phyloP scores from a whole-genome alignment of 768 basidiomycete genomes.

The Hericium alpestre region DNA sequence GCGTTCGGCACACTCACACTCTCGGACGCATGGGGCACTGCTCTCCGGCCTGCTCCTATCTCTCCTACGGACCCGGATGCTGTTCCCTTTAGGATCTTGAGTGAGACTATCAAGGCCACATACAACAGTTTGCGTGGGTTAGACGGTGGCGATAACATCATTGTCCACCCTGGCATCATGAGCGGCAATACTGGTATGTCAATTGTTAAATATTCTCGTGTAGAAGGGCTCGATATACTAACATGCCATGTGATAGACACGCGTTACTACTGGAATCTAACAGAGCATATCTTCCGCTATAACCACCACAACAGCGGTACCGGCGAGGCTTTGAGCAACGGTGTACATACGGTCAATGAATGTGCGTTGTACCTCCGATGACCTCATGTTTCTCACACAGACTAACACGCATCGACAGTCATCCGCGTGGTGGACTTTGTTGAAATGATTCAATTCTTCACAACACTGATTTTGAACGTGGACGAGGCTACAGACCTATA shows the following conservation, averaged over 20 bases:
- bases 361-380: slow-evolving; percentile 27
- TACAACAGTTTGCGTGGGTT: slow-evolving; percentile 22
- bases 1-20: slow-evolving; percentile 28
- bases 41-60: slow-evolving; percentile 31
- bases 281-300: slow-evolving; percentile 10
- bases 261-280: slow-evolving; percentile 9
- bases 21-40: slow-evolving; percentile 24
- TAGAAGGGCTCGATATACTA: not conserved
- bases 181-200: slow-evolving; percentile 26
- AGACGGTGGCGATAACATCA: slow-evolving; percentile 15
- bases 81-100: slow-evolving; percentile 28
- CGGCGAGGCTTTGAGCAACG: slow-evolving; percentile 22
- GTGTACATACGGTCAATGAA: slow-evolving; percentile 68
- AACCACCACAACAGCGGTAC: slow-evolving; percentile 12
- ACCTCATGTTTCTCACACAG: not conserved
- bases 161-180: slow-evolving; percentile 31
- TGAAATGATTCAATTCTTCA: slow-evolving; percentile 59
- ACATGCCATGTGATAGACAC: slow-evolving; percentile 5
- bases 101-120: slow-evolving; percentile 32
- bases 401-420: slow-evolving; percentile 22
- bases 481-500: slow-evolving; percentile 34
- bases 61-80: slow-evolving; percentile 27
- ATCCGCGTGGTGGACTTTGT: slow-evolving; percentile 40
- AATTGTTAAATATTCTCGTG: not conserved
- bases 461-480: slow-evolving; percentile 52